Evolutionary conservation across 2,329 filamentous ascomycete genomes (phyloP).

Genomic region (Fusarium vanettenii): DNA sequence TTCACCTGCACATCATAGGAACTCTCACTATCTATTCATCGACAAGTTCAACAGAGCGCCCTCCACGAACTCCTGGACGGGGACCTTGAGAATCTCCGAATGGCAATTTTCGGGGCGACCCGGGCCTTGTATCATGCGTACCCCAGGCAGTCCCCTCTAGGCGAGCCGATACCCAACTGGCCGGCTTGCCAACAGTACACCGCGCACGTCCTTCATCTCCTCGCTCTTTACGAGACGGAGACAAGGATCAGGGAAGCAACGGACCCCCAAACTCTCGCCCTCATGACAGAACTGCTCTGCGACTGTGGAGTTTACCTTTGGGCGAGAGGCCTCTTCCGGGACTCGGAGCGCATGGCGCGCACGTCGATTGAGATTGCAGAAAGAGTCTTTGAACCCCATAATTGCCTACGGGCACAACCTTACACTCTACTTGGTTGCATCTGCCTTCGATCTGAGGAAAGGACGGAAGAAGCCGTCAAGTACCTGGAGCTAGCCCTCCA

Average conservation of each 20-base stretch:
- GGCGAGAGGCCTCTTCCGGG: not conserved
- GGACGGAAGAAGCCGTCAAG: not conserved
- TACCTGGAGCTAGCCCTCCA: not conserved
- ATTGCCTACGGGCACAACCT: not conserved
- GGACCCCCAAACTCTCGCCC: not conserved
- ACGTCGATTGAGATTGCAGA: not conserved
- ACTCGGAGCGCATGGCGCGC: not conserved
- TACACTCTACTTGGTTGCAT: not conserved
- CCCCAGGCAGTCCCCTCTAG: not conserved
- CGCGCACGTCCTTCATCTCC: not conserved
- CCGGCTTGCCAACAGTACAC: not conserved
- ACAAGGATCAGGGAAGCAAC: not conserved
- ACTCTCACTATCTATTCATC: not conserved
- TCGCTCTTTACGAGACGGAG: not conserved
- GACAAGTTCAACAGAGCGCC: not conserved
- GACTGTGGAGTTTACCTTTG: not conserved
- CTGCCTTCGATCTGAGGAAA: not conserved
- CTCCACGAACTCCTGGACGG: not conserved
- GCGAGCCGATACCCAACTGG: not conserved
- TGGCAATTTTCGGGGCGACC: accelerated
- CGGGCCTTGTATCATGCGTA: not conserved
- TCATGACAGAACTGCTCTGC: not conserved
- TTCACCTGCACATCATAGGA: too few relatives aligned
- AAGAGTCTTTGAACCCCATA: not conserved
- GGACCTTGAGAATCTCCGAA: accelerated